These are phyloP conservation scores for Chalciporus piperatus DNA, from an alignment of 768 basidiomycete genomes.

Conservation along the genomic window DNA sequence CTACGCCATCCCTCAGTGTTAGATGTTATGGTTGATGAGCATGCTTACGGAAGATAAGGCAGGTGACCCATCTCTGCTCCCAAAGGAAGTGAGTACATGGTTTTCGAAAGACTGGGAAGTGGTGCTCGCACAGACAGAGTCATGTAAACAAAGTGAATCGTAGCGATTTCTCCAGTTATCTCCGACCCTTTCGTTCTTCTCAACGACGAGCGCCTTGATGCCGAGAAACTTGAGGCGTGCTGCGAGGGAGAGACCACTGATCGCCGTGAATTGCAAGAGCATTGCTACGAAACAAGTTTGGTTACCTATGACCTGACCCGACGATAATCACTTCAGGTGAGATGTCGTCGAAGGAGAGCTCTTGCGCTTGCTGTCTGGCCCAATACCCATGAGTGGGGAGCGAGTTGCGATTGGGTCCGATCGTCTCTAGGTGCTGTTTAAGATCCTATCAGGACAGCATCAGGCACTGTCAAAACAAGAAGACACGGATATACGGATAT, in stretches of 20 bases:
- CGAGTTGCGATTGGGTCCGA: constrained; percentile 7
- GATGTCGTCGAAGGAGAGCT: neutral
- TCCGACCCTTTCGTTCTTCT: constrained; percentile 48
- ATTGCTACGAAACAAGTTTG: constrained; percentile 42
- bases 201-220: constrained; percentile 51
- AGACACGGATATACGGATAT: neutral
- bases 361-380: neutral
- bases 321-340: constrained; percentile 47
- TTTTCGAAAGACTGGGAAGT: neutral
- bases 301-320: constrained; percentile 55
- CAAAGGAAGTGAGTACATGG: neutral
- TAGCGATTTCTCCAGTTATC: constrained; percentile 59
- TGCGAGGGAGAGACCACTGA: constrained; percentile 33
- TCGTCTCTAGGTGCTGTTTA: constrained; percentile 39
- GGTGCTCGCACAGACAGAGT: constrained; percentile 34
- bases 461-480: neutral
- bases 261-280: neutral
- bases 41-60: constrained; percentile 47
- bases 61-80: constrained; percentile 2
- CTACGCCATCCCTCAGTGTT: constrained; percentile 21
- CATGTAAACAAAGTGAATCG: constrained; percentile 52
- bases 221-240: constrained; percentile 59
- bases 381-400: neutral
- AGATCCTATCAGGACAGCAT: neutral
- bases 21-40: neutral